phyloP scores from a whole-genome alignment of 2,329 filamentous ascomycete genomes.

The Lachnellula subtilissima region DNA sequence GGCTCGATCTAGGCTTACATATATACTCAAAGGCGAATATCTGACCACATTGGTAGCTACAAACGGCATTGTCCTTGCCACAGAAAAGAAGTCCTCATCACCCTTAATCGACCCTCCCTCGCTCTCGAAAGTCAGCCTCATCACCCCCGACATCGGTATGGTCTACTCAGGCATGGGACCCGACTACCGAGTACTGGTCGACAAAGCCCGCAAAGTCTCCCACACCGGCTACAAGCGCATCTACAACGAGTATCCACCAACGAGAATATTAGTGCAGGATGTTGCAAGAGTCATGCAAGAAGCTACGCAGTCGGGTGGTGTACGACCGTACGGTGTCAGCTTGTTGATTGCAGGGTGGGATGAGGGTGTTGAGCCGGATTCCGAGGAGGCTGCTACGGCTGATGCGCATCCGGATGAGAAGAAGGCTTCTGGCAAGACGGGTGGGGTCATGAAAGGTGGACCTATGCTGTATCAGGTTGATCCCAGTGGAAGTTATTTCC shows the following conservation, averaged over 20 bases:
- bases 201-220: slow-evolving; percentile 96
- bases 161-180: slow-evolving; percentile 99
- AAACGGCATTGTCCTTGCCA: slow-evolving; percentile 97
- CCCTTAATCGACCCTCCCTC: slow-evolving; percentile 93
- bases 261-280: slow-evolving; percentile 97
- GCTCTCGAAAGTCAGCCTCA: slow-evolving; percentile 93
- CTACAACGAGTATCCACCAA: slow-evolving; percentile 99
- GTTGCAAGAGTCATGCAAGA: slow-evolving; percentile 98
- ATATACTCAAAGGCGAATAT: neutral
- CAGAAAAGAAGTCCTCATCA: slow-evolving; percentile 98
- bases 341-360: slow-evolving; percentile 96
- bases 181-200: slow-evolving; percentile 94
- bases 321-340: slow-evolving; percentile 93
- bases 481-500: slow-evolving; percentile 97
- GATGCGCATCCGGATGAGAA: slow-evolving; percentile 62
- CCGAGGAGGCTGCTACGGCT: slow-evolving; percentile 52
- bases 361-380: slow-evolving; percentile 87
- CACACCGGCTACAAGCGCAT: slow-evolving; percentile 99
- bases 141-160: slow-evolving; percentile 99
- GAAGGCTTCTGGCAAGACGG: slow-evolving; percentile 79
- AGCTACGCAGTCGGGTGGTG: slow-evolving; percentile 95
- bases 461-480: slow-evolving; percentile 99
- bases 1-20: slow-evolving; percentile 16
- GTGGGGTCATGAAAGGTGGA: slow-evolving; percentile 90
- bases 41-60: slow-evolving; percentile 58